Evolutionary conservation across 129 eudicot genomes (phyloP), one percentile per base, ranked within the genome.

Genomic region (Artemisia annua): DNA sequence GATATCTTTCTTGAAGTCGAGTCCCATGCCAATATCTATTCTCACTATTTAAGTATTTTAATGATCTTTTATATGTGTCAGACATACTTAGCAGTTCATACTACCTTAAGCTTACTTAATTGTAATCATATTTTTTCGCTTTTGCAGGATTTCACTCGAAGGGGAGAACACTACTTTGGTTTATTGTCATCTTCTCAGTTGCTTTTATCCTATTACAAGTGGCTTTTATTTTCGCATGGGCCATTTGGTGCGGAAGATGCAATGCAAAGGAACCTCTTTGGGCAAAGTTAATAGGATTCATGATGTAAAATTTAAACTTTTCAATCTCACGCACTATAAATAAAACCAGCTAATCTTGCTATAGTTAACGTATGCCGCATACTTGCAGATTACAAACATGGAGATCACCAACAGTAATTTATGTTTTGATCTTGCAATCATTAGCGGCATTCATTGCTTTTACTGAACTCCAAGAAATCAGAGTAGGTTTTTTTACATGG

Each of bases 251-350:
- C 71, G 74, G 81, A 16, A 69, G 76, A 74, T 83, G 96, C 87
- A 78, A 49, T 63, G 65, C 74, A 48, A 84, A 85, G 72, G 91
- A 82, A 71, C 70, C 87, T 61, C 59, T 83, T 78, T 90, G 92
- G 96, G 87, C 83, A 58, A 85, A 82, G 88, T 75, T 91, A 24
- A 70, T 88, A 84, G 99, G 99, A 70, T 77, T 90, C 66, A 90
- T 90, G 97, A 86, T 77, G 99, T 94, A 84, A 78, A 91, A 70
- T 12, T 9, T 59, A 30, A n/a, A n/a, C n/a, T n/a, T n/a, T n/a
- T n/a, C n/a, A n/a, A n/a, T n/a, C n/a, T n/a, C n/a, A n/a, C n/a
- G n/a, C n/a, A n/a, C n/a, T n/a, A n/a, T n/a, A n/a, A n/a, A n/a
- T n/a, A n/a, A n/a, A n/a, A n/a, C n/a, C n/a, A n/a, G n/a, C n/a